These are phyloP conservation scores for Candolleomyces efflorescens DNA, from an alignment of 768 basidiomycete species.

Conservation along the genomic window DNA sequence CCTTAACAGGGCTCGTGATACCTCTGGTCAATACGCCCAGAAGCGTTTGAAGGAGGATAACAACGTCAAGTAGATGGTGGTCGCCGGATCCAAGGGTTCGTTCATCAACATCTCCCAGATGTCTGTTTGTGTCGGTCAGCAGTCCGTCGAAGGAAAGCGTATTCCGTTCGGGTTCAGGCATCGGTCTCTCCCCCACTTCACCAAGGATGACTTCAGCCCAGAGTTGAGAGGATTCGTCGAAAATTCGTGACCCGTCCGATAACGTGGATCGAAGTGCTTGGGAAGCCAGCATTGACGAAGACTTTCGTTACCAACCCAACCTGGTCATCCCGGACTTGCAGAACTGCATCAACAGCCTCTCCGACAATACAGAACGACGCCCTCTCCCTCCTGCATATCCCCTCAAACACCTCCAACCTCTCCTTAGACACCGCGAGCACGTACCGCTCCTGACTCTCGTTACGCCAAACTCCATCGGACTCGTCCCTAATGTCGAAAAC, in stretches of 20 bases:
- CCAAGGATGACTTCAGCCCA: slow-evolving; percentile 97
- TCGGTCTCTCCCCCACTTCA: slow-evolving; percentile 94
- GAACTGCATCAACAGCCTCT: slow-evolving; percentile 73
- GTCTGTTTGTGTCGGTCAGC: slow-evolving; percentile 99
- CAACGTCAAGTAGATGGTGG: slow-evolving; percentile 99
- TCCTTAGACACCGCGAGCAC: slow-evolving; percentile 82
- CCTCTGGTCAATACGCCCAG: slow-evolving; percentile 94
- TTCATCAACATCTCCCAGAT: slow-evolving; percentile 99
- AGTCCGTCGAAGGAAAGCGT: slow-evolving; percentile 96
- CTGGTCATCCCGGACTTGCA: slow-evolving; percentile 72
- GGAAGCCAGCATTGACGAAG: slow-evolving; percentile 75
- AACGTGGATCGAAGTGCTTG: slow-evolving; percentile 67
- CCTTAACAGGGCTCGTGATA: slow-evolving; percentile 93
- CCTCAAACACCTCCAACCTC: slow-evolving; percentile 60
- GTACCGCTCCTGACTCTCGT: slow-evolving; percentile 97
- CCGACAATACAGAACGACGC: slow-evolving; percentile 95
- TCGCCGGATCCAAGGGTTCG: slow-evolving; percentile 96
- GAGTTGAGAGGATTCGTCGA: slow-evolving; percentile 98
- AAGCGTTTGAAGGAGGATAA: slow-evolving; percentile 97
- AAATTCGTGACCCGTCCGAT: slow-evolving; percentile 85
- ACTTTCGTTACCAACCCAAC: slow-evolving; percentile 48
- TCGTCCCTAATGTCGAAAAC: slow-evolving; percentile 92
- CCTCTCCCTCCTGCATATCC: slow-evolving; percentile 80
- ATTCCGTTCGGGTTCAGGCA: slow-evolving; percentile 98
- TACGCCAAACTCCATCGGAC: slow-evolving; percentile 99